A percentile compares a stretch with the other conserved stretches of the same genome.
Evolutionary conservation across 768 basidiomycete genomes (phyloP).

Genomic region (Cystobasidium ongulense): DNA sequence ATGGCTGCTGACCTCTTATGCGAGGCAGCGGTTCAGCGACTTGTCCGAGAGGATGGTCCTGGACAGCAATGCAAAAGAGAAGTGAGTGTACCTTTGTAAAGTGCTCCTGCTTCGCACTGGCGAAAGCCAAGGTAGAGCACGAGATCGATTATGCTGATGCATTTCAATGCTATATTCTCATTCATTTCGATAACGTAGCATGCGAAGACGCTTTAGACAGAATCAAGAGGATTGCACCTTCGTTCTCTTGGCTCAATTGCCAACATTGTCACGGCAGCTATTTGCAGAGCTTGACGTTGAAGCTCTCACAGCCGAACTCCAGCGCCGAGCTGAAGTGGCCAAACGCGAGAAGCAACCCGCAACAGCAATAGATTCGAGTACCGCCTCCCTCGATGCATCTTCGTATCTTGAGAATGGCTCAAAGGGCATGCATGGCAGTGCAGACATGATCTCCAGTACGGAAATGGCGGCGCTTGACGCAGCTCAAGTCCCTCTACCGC

Average conservation of each 20-base stretch:
- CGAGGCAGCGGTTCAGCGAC: conserved; percentile 58
- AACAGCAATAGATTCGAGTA: not conserved
- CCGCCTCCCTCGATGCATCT: not conserved
- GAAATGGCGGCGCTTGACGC: not conserved
- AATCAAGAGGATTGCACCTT: conserved; percentile 70
- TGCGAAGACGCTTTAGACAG: conserved; percentile 64
- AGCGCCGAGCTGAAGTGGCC: conserved; percentile 37
- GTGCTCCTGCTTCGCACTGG: not conserved
- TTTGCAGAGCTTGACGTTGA: conserved; percentile 72
- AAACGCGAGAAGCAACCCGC: conserved; percentile 17
- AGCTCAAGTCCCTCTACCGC: not conserved
- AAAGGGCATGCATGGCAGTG: not conserved
- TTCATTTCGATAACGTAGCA: conserved; percentile 51
- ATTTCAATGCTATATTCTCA: no score
- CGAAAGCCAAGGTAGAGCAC: not conserved
- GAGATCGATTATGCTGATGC: not conserved
- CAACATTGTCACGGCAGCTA: conserved; percentile 59
- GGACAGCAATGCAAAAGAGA: conserved; percentile 60
- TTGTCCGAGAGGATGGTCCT: conserved; percentile 57
- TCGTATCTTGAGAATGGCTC: not conserved
- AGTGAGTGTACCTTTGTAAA: conserved; percentile 49
- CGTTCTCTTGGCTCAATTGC: conserved; percentile 60
- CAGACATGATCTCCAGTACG: not conserved
- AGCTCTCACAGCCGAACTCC: conserved; percentile 55
- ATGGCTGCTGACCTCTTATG: conserved; percentile 59